Evolutionary conservation across 2,329 filamentous ascomycete genomes (phyloP).

Genomic region (Aureobasidium zeae): DNA sequence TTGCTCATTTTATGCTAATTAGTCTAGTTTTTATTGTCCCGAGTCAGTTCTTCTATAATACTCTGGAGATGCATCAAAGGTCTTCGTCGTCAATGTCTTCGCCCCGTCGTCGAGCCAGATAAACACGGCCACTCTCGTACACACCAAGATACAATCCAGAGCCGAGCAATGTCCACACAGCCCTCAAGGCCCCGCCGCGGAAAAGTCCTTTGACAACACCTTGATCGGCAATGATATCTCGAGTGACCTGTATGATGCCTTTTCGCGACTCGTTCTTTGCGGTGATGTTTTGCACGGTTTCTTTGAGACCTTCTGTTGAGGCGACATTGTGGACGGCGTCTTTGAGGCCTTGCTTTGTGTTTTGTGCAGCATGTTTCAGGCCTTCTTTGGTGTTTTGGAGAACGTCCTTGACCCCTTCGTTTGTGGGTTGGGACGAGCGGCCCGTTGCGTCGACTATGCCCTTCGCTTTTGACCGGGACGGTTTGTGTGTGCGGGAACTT

Average conservation of each 20-base stretch:
- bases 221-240: constrained; percentile 54
- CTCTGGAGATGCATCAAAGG: no score
- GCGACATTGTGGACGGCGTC: constrained; percentile 19
- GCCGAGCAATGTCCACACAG: constrained; percentile 71
- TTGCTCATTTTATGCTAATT: no score
- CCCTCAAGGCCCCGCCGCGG: constrained; percentile 62
- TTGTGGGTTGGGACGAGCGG: constrained; percentile 27
- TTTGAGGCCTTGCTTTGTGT: constrained; percentile 9
- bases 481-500: constrained; percentile 17
- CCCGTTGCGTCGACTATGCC: constrained; percentile 34
- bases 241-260: constrained; percentile 50
- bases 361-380: constrained; percentile 18
- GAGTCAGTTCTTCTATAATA: no score
- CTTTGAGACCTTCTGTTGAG: no score
- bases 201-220: constrained; percentile 64
- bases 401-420: constrained; percentile 19
- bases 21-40: no score
- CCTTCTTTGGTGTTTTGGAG: constrained; percentile 16
- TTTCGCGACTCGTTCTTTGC: constrained; percentile 27
- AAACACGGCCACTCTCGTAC: constrained; percentile 67
- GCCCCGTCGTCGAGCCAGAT: constrained; percentile 37
- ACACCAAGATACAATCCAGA: constrained; percentile 77
- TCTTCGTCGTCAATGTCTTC: constrained; percentile 31
- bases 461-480: constrained; percentile 21
- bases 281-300: constrained; percentile 28